Evolutionary conservation across 2,329 filamentous ascomycete genomes (phyloP).

Genomic region (Phaeomoniella chlamydospora): DNA sequence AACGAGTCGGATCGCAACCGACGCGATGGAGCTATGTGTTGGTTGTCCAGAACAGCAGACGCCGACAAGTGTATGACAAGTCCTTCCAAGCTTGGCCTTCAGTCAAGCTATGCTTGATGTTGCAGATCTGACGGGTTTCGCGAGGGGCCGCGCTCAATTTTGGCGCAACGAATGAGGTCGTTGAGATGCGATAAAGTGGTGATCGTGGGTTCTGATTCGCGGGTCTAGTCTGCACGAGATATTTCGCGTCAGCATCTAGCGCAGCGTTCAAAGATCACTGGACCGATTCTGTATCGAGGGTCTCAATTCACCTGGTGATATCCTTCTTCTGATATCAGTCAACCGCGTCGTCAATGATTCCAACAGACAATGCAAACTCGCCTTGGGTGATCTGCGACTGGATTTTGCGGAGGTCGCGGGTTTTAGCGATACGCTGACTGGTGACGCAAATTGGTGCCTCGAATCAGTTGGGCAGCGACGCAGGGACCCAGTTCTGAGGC

Average conservation of each 20-base stretch:
- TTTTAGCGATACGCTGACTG: neutral
- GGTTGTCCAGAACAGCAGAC: neutral
- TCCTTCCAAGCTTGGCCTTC: neutral
- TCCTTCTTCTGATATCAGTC: conserved; percentile 13
- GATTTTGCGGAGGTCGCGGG: conserved; percentile 1
- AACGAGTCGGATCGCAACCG: neutral
- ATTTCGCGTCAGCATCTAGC: conserved; percentile 26
- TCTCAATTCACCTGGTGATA: conserved; percentile 10
- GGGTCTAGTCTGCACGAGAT: conserved; percentile 20
- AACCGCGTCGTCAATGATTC: too few relatives aligned
- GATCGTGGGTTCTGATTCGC: conserved; percentile 24
- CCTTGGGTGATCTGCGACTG: neutral
- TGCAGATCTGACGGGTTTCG: conserved; percentile 1
- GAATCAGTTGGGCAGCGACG: conserved; percentile 31
- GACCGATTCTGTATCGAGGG: conserved; percentile 14
- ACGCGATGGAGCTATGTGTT: neutral
- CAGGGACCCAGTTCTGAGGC: conserved; percentile 22
- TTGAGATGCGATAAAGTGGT: neutral
- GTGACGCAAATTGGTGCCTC: conserved; percentile 15
- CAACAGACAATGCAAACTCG: too few relatives aligned
- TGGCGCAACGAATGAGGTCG: neutral
- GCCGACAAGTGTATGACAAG: neutral
- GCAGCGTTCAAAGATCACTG: conserved; percentile 27
- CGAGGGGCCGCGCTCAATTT: neutral
- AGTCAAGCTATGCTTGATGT: neutral